Conservation (phyloP, 192 early-diverging fungal genomes). For the Thoreauomyces humboldtii region DNA sequence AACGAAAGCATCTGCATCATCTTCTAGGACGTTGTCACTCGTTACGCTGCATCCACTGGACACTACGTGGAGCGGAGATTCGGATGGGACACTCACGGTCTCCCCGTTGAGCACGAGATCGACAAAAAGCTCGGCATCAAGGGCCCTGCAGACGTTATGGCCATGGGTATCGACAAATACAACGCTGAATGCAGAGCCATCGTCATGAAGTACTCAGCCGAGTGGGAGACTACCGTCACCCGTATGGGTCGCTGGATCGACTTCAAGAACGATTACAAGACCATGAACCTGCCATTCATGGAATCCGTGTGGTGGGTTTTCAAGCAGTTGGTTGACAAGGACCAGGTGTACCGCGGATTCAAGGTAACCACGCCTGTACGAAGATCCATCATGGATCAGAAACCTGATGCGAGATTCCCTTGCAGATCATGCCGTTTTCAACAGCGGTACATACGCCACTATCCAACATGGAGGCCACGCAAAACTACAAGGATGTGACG, state of each 20-base stretch:
- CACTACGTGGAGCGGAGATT: slow-evolving; percentile 96
- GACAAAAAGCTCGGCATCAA: slow-evolving; percentile 89
- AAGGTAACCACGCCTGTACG: too few species aligned
- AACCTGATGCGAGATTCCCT: background rate
- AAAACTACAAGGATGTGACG: slow-evolving; percentile 97
- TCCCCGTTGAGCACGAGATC: slow-evolving; percentile 95
- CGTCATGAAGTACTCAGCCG: slow-evolving; percentile 90
- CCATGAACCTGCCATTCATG: slow-evolving; percentile 93
- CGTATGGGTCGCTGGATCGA: slow-evolving; percentile 99
- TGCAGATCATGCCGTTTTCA: slow-evolving; percentile 89
- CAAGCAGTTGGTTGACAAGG: slow-evolving; percentile 92
- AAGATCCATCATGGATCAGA: too few species aligned
- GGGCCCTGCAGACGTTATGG: slow-evolving; percentile 82
- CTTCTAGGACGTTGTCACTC: slow-evolving; percentile 91
- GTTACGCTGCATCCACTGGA: slow-evolving; percentile 92
- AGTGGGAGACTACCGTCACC: slow-evolving; percentile 93
- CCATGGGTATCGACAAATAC: slow-evolving; percentile 95
- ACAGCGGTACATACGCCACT: slow-evolving; percentile 88
- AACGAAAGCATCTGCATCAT: too few species aligned
- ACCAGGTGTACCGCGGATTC: slow-evolving; percentile 91
- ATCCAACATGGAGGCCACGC: slow-evolving; percentile 95
- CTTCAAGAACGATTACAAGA: slow-evolving; percentile 99
- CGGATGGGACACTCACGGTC: slow-evolving; percentile 95
- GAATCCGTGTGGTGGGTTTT: slow-evolving; percentile 99
- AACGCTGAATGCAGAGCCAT: slow-evolving; percentile 95